phyloP scores from a whole-genome alignment of 2,329 filamentous ascomycete species.

The Fusarium cyanostomum region DNA sequence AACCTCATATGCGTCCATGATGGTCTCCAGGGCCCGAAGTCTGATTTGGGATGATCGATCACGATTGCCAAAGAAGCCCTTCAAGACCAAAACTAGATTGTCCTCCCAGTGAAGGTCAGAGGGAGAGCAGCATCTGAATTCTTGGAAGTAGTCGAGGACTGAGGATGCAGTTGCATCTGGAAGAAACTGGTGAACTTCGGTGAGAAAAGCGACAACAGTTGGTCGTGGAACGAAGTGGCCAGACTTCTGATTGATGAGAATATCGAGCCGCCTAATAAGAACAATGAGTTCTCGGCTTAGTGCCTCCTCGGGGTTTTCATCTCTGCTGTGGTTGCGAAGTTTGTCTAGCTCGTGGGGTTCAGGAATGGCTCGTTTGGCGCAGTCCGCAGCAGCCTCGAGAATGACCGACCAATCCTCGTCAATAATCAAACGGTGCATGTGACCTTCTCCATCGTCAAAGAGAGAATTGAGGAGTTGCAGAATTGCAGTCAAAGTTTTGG shows the following conservation, averaged over 20 bases:
- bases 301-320: conserved; percentile 48
- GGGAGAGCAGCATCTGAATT: conserved; percentile 76
- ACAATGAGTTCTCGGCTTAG: conserved; percentile 55
- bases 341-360: conserved; percentile 42
- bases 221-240: conserved; percentile 70
- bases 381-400: conserved; percentile 67
- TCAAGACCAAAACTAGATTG: conserved; percentile 68
- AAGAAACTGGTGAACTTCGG: conserved; percentile 67
- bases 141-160: conserved; percentile 73
- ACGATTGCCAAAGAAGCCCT: conserved; percentile 70
- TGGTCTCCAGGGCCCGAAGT: conserved; percentile 67
- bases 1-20: conserved; percentile 68
- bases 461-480: conserved; percentile 65
- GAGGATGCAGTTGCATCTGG: conserved; percentile 71
- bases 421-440: conserved; percentile 64
- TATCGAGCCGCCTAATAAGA: conserved; percentile 61
- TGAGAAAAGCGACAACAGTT: conserved; percentile 73
- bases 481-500: conserved; percentile 57
- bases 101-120: conserved; percentile 74
- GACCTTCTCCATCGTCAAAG: conserved; percentile 62
- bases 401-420: conserved; percentile 74
- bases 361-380: conserved; percentile 51
- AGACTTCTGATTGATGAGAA: conserved; percentile 54
- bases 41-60: conserved; percentile 69
- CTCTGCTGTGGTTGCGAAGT: conserved; percentile 36